Conservation (phyloP, 2,329 filamentous ascomycete genomes). For the Stagonosporopsis cucurbitacearum region DNA sequence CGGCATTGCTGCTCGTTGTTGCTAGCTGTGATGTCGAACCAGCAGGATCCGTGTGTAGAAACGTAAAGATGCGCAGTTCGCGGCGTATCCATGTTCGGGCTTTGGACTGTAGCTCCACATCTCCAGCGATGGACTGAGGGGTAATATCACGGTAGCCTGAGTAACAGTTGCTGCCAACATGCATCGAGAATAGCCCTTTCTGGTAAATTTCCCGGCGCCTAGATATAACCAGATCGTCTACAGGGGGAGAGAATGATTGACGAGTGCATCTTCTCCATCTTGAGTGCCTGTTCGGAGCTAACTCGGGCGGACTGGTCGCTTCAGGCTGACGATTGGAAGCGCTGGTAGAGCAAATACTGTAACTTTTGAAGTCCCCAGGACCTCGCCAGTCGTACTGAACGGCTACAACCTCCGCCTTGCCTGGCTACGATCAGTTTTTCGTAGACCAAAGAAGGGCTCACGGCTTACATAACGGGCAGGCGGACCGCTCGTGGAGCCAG, state of each 20-base stretch:
- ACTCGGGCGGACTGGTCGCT: slow-evolving; percentile 11
- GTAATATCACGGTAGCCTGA: slow-evolving; percentile 79
- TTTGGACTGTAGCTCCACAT: slow-evolving; percentile 73
- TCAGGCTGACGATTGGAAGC: slow-evolving; percentile 5
- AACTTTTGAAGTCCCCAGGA: slow-evolving; percentile 63
- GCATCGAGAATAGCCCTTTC: slow-evolving; percentile 74
- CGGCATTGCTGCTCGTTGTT: slow-evolving; percentile 68
- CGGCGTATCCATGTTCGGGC: slow-evolving; percentile 83
- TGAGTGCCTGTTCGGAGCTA: slow-evolving; percentile 27
- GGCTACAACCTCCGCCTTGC: slow-evolving; percentile 60
- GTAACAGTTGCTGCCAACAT: slow-evolving; percentile 81
- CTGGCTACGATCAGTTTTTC: slow-evolving; percentile 32
- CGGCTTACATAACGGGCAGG: slow-evolving; percentile 79
- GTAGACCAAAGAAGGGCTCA: too few species aligned
- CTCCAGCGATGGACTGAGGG: slow-evolving; percentile 67
- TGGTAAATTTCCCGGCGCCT: slow-evolving; percentile 76
- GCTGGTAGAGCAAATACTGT: slow-evolving; percentile 55
- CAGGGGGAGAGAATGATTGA: slow-evolving; percentile 32
- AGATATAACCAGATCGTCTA: slow-evolving; percentile 56
- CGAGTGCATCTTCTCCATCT: slow-evolving; percentile 24
- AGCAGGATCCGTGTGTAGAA: slow-evolving; percentile 59
- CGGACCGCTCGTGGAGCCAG: slow-evolving; percentile 76
- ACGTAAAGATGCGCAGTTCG: slow-evolving; percentile 83
- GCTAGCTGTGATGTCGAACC: slow-evolving; percentile 27
- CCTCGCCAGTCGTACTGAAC: slow-evolving; percentile 71